Conservation (phyloP, 2,329 filamentous ascomycete genomes). For the Arthrobotrys sphaeroides region DNA sequence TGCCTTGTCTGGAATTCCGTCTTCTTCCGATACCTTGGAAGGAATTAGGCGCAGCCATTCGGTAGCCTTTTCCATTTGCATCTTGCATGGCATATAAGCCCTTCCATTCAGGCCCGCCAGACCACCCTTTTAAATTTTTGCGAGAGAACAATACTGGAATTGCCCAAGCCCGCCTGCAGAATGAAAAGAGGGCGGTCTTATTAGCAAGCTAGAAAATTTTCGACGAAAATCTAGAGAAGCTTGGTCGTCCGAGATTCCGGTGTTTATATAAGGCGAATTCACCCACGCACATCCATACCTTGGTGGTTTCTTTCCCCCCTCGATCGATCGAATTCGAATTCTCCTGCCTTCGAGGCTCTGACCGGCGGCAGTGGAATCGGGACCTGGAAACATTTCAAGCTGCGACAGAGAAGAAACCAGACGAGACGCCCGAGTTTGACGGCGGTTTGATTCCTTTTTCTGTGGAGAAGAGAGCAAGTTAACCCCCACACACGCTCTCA, state of each 20-base stretch:
- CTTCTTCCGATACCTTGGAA: background rate
- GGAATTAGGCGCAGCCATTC: background rate
- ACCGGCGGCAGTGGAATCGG: background rate
- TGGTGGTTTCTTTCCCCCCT: background rate
- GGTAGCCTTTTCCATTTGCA: conserved; percentile 16
- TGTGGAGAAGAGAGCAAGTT: background rate
- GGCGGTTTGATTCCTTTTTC: conserved; percentile 6
- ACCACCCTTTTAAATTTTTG: background rate
- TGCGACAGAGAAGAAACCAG: background rate
- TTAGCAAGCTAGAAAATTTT: conserved; percentile 32
- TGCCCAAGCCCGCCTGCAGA: background rate
- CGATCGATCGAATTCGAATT: background rate
- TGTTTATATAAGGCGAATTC: conserved; percentile 15
- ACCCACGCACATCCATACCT: background rate
- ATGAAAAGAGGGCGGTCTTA: too few species aligned
- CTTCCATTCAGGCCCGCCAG: background rate
- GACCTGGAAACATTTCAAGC: background rate
- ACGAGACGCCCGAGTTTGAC: background rate
- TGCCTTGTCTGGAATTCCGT: conserved; percentile 16
- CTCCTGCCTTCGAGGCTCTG: background rate
- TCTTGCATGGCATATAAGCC: background rate
- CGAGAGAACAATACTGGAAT: background rate
- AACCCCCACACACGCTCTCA: background rate
- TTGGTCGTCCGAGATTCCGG: background rate
- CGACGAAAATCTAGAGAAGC: conserved; percentile 31